Base-by-base conservation (phyloP, 2,329 filamentous ascomycete species). In the Colletotrichum echinochloae region DNA sequence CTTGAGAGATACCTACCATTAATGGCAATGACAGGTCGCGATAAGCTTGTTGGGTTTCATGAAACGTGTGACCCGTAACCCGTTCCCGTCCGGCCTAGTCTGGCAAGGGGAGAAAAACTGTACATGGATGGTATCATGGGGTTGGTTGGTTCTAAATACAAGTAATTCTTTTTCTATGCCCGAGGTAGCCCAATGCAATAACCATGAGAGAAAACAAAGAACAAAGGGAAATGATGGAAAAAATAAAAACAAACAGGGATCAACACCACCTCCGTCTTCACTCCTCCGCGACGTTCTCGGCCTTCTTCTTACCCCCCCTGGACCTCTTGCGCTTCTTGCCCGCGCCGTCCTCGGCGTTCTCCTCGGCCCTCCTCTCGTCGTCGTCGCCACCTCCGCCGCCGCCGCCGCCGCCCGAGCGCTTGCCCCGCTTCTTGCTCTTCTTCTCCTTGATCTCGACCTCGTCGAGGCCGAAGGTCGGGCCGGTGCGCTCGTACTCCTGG, bases 381-480 rank as follows among this genome's bases (percentile, higher is more conserved):
- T 2, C 52, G 52, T 5, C 52, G 37, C 37, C 55, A 76, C 73
- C 26, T 5, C 12, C 35, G n/a, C n/a, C n/a, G n/a, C n/a, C 52
- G 52, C 11, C 52, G 37, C 37, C 55, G 77, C 73, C 26, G 8
- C 12, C 35, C 55, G 57, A 39, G 30, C 65, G 41, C 39, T 54
- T 51, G 44, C 59, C 59, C 65, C 76, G 74, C 61, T 68, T 71
- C 73, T 75, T 75, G 74, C 65, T 75, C 67, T 59, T 76, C 62
- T 74, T 66, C 44, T 65, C 55, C 63, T 67, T 56, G 71, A 74
- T 61, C 59, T 66, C 56, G 9, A 39, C 73, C 48, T 77, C 78
- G 74, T 87, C 87, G 56, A 89, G 88, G n/a, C 86, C 87, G 74
- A 84, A 89, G 6, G 86, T 88, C 28, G 88, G 88, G 0, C 88